These are phyloP conservation scores for Cicer judaicum DNA, from an alignment of 306 rosid species.

Conservation along the genomic window DNA sequence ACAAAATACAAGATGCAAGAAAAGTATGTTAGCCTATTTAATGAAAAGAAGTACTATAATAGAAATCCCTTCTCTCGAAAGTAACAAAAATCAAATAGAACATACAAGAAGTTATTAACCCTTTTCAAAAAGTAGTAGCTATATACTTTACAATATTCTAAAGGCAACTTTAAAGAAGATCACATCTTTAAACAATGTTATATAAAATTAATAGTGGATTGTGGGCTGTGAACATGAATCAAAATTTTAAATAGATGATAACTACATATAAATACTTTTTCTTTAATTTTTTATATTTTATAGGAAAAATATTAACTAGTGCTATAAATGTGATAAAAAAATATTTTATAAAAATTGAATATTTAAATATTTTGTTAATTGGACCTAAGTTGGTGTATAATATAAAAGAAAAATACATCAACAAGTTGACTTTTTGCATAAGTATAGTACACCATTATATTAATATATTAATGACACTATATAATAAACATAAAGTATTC, in stretches of 20 bases:
- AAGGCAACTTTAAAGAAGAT: background rate
- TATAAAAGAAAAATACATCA: slow-evolving; percentile 18
- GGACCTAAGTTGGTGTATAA: slow-evolving; percentile 17
- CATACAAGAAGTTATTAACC: background rate
- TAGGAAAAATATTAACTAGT: background rate
- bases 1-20: background rate
- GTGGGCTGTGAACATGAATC: background rate
- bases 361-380: background rate
- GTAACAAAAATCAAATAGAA: background rate
- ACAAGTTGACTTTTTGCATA: slow-evolving; percentile 47
- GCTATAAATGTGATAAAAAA: background rate
- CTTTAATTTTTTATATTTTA: background rate
- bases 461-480: slow-evolving; percentile 12
- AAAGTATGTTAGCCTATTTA: background rate
- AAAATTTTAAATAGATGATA: background rate
- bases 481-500: slow-evolving; percentile 36
- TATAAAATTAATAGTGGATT: background rate
- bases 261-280: background rate
- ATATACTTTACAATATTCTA: background rate
- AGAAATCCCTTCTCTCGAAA: background rate
- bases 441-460: background rate
- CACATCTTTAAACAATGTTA: background rate
- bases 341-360: background rate
- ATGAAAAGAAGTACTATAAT: background rate
- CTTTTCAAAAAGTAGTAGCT: background rate